These are phyloP conservation scores for Alternaria metachromatica DNA, from an alignment of 2,329 filamentous ascomycete genomes.

Conservation along the genomic window DNA sequence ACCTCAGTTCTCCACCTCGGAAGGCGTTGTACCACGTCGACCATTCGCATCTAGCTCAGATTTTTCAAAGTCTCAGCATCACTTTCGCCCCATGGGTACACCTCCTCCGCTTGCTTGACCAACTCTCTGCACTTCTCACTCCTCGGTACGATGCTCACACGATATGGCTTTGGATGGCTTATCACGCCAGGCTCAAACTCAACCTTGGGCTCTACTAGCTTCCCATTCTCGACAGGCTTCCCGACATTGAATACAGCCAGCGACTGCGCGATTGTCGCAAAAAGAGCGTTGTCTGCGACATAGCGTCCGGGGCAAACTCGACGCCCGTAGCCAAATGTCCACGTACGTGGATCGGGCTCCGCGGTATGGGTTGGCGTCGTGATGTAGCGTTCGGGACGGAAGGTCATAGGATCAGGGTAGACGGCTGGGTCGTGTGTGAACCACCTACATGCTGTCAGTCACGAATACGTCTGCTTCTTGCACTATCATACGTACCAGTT, in stretches of 20 bases:
- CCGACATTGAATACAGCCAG: constrained; percentile 57
- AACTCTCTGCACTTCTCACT: constrained; percentile 41
- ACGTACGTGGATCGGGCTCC: constrained; percentile 49
- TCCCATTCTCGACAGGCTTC: constrained; percentile 49
- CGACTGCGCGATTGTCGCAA: constrained; percentile 52
- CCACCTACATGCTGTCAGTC: constrained; percentile 35
- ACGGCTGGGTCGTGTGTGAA: constrained; percentile 51
- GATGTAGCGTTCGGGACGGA: constrained; percentile 56
- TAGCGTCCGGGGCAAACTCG: constrained; percentile 53
- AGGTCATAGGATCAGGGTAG: constrained; percentile 49
- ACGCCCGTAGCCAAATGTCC: constrained; percentile 52
- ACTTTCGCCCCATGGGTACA: constrained; percentile 51
- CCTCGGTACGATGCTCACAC: constrained; percentile 44
- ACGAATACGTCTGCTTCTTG: not conserved
- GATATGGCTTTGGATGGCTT: constrained; percentile 50
- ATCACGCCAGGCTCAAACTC: constrained; percentile 48
- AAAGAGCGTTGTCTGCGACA: constrained; percentile 53
- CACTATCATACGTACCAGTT: constrained; percentile 43
- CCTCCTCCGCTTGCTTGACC: constrained; percentile 42
- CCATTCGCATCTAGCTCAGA: not conserved
- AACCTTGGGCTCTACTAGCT: constrained; percentile 44
- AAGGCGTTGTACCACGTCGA: not conserved
- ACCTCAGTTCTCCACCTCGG: not conserved
- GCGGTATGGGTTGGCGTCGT: constrained; percentile 34
- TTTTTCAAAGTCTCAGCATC: constrained; percentile 40